phyloP scores from a whole-genome alignment of 345 rosid species.

The Geranium rotundifolium region DNA sequence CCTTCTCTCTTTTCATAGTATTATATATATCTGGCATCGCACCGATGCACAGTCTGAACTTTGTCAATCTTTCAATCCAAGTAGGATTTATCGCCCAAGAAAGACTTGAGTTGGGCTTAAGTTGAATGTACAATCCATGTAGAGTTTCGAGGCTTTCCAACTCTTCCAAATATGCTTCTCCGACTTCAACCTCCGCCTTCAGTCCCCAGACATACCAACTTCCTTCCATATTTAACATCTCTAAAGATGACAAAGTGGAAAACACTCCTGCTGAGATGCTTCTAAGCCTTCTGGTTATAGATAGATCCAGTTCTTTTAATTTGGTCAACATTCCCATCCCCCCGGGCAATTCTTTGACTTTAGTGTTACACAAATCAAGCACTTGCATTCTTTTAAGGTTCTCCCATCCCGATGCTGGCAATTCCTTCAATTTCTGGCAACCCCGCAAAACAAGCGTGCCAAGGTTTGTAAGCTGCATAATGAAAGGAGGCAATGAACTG shows the following conservation, averaged over 20 bases:
- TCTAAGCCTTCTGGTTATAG: conserved; percentile 25
- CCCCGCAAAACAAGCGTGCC: conserved; percentile 24
- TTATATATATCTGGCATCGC: background rate
- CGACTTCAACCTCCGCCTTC: background rate
- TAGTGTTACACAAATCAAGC: conserved; percentile 30
- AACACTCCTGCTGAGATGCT: conserved; percentile 22
- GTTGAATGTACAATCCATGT: background rate
- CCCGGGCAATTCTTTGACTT: conserved; percentile 19
- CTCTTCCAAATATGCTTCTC: background rate
- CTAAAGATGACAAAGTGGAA: conserved; percentile 21
- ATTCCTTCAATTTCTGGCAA: conserved; percentile 20
- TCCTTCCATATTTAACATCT: conserved; percentile 32
- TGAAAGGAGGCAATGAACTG: conserved; percentile 23
- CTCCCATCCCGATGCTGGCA: conserved; percentile 14
- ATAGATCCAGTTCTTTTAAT: conserved; percentile 25
- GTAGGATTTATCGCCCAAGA: background rate
- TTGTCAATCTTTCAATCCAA: background rate
- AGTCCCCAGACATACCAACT: conserved; percentile 16
- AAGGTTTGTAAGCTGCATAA: conserved; percentile 16
- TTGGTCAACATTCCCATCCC: conserved; percentile 21
- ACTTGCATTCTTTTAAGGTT: conserved; percentile 22
- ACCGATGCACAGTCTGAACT: background rate
- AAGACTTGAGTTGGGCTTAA: background rate
- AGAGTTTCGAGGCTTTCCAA: background rate
- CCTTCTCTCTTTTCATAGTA: background rate